Conservation (phyloP, 768 basidiomycete species). For the Tubosaeta sp. region DNA sequence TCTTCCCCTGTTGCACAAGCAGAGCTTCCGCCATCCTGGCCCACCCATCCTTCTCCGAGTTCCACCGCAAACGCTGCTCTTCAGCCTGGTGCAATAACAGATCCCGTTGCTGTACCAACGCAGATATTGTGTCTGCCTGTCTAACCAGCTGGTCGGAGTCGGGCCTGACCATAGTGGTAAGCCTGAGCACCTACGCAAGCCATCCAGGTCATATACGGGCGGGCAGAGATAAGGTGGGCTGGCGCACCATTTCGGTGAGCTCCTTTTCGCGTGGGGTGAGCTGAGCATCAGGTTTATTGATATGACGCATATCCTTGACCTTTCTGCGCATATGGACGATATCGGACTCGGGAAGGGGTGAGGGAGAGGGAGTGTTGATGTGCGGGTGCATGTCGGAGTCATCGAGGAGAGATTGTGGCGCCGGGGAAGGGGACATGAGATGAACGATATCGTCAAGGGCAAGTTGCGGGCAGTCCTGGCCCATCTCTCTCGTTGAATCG, state of each 20-base stretch:
- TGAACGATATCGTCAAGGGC: conserved; percentile 56
- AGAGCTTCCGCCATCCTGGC: conserved; percentile 64
- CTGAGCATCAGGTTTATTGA: conserved; percentile 20
- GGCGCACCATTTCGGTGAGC: conserved; percentile 52
- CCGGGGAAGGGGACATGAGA: conserved; percentile 48
- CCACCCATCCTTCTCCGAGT: conserved; percentile 62
- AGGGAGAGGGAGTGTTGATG: conserved; percentile 28
- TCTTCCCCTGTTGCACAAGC: conserved; percentile 44
- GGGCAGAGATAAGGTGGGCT: conserved; percentile 7
- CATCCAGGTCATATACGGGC: conserved; percentile 1
- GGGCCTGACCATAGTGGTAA: conserved; percentile 42
- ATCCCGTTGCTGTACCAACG: conserved; percentile 54
- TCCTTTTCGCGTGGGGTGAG: conserved; percentile 44
- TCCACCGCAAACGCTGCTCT: conserved; percentile 59
- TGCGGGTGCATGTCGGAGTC: conserved; percentile 18
- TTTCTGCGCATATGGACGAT: conserved; percentile 45
- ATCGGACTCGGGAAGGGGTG: conserved; percentile 44
- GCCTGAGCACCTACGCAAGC: conserved; percentile 41
- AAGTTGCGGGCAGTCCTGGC: conserved; percentile 37
- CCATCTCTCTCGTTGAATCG: conserved; percentile 20
- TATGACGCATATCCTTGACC: conserved; percentile 41
- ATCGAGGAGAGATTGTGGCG: conserved; percentile 22
- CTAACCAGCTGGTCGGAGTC: conserved; percentile 44
- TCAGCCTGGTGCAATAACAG: conserved; percentile 47
- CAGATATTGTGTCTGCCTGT: conserved; percentile 61